phyloP scores from a whole-genome alignment of 495 filamentous ascomycete species.

The Zalerion maritima region DNA sequence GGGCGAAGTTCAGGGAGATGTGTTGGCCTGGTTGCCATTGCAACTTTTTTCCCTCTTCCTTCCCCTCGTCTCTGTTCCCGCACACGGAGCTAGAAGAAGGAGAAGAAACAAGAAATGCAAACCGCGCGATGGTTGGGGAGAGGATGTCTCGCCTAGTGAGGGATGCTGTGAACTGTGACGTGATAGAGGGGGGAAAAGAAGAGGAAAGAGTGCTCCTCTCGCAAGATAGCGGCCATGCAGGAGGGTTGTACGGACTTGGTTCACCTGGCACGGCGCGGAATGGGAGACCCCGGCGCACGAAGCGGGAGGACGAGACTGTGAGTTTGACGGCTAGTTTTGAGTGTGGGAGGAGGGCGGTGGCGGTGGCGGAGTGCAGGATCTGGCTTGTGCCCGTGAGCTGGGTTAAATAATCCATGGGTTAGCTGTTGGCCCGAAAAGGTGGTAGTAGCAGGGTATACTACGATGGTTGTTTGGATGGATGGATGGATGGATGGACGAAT shows the following conservation, averaged over 20 bases:
- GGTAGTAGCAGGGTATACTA: too few species aligned
- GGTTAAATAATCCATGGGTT: too few species aligned
- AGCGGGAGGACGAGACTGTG: constrained; percentile 40
- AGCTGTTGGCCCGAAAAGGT: too few species aligned
- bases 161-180: constrained; percentile 23
- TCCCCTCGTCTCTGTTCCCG: background rate
- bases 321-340: constrained; percentile 60
- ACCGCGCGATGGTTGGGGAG: constrained; percentile 49
- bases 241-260: constrained; percentile 52
- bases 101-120: too few species aligned
- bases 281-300: constrained; percentile 46
- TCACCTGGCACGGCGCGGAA: constrained; percentile 48
- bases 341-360: constrained; percentile 43
- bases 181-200: constrained; percentile 8
- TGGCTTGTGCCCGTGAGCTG: constrained; percentile 44
- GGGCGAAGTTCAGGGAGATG: constrained; percentile 53
- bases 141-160: constrained; percentile 39
- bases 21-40: constrained; percentile 57
- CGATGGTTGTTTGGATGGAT: too few species aligned
- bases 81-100: constrained; percentile 36
- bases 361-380: constrained; percentile 46
- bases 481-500: too few species aligned
- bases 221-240: constrained; percentile 16
- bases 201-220: constrained; percentile 10
- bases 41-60: constrained; percentile 1